Conservation (phyloP, 2,329 filamentous ascomycete genomes). For the Dactylella cylindrospora region DNA sequence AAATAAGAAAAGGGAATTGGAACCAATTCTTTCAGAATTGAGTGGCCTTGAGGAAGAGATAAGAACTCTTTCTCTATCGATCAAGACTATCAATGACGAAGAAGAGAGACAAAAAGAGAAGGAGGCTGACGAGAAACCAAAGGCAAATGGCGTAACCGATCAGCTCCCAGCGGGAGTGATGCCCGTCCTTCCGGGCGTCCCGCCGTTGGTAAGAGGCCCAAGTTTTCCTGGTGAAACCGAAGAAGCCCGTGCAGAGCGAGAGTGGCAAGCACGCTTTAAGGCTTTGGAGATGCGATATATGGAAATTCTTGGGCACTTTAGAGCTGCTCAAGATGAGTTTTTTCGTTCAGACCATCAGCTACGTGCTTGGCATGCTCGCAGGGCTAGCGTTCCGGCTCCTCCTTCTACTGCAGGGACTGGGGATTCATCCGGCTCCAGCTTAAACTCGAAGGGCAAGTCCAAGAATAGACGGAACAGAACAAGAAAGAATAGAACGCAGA, state of each 20-base stretch:
- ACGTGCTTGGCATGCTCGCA: constrained; percentile 51
- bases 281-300: constrained; percentile 59
- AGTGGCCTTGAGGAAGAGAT: constrained; percentile 70
- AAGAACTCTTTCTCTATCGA: constrained; percentile 67
- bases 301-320: constrained; percentile 43
- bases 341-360: constrained; percentile 43
- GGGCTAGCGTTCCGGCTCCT: constrained; percentile 46
- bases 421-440: constrained; percentile 49
- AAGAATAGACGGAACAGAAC: constrained; percentile 53
- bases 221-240: constrained; percentile 53
- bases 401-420: constrained; percentile 23
- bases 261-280: constrained; percentile 61
- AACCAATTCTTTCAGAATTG: constrained; percentile 61
- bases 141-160: constrained; percentile 50
- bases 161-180: constrained; percentile 8
- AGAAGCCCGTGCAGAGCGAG: constrained; percentile 54
- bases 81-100: constrained; percentile 73
- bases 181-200: constrained; percentile 15
- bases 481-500: constrained; percentile 53
- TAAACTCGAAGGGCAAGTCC: constrained; percentile 46
- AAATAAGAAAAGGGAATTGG: constrained; percentile 59
- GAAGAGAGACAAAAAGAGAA: constrained; percentile 66
- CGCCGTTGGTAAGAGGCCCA: constrained; percentile 28
- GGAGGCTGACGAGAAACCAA: constrained; percentile 59
- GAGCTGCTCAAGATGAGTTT: constrained; percentile 49